phyloP scores from a whole-genome alignment of 1,284 basidiomycete species.

The Mycocalia duriaeana region DNA sequence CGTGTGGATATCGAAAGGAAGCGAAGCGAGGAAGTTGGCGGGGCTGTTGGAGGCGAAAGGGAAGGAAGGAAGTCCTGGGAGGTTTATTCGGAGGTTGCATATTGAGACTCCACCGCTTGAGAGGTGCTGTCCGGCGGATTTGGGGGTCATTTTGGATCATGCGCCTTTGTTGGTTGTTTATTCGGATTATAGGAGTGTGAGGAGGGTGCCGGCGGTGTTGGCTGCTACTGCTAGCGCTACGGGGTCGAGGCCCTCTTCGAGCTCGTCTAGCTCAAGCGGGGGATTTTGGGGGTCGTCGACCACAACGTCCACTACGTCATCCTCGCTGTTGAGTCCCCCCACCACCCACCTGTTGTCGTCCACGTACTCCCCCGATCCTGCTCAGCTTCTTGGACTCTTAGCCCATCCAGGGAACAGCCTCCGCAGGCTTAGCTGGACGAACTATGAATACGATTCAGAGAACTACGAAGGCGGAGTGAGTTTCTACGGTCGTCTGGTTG shows the following conservation, averaged over 20 bases:
- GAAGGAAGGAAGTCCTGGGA: constrained; percentile 26
- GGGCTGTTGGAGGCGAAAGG: constrained; percentile 44
- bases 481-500: constrained; percentile 50
- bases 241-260: too few species aligned
- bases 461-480: constrained; percentile 30
- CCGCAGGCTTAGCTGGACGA: constrained; percentile 61
- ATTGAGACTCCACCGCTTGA: constrained; percentile 65
- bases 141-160: constrained; percentile 60
- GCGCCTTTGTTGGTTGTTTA: constrained; percentile 55
- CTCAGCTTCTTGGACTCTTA: constrained; percentile 49
- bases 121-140: constrained; percentile 59
- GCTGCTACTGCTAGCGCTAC: too few species aligned
- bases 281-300: too few species aligned
- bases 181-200: constrained; percentile 58
- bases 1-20: constrained; percentile 58
- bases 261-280: too few species aligned
- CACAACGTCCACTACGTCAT: too few species aligned
- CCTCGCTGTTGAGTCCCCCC: not conserved
- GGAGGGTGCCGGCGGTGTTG: constrained; percentile 40
- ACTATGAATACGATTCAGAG: constrained; percentile 48
- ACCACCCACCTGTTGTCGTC: constrained; percentile 27
- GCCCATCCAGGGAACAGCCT: constrained; percentile 39
- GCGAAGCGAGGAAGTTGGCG: constrained; percentile 55
- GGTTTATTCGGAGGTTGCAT: constrained; percentile 57
- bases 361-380: too few species aligned